These are phyloP conservation scores for Globisporangium takayamanum DNA, from an alignment of 352 stramenopile species.

Conservation along the genomic window DNA sequence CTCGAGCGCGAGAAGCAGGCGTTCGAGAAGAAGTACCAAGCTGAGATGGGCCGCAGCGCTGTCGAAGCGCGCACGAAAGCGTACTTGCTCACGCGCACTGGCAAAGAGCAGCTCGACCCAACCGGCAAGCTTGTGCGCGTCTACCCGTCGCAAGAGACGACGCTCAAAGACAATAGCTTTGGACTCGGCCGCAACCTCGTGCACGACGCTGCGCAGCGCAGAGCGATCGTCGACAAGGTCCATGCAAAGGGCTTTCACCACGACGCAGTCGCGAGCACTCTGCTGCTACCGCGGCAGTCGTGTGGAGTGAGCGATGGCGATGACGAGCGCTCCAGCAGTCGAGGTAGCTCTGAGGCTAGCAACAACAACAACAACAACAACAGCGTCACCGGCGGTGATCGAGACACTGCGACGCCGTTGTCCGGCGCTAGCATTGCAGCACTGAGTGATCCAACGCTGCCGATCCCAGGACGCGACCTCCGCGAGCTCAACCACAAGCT, in stretches of 20 bases:
- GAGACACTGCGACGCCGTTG: not conserved
- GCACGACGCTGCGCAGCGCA: constrained; percentile 27
- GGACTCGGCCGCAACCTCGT: constrained; percentile 51
- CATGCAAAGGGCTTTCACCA: constrained; percentile 30
- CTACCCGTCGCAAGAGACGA: constrained; percentile 70
- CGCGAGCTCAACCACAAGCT: constrained; percentile 27
- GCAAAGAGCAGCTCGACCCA: constrained; percentile 52
- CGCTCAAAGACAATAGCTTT: constrained; percentile 64
- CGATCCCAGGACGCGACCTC: constrained; percentile 24
- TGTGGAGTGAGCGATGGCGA: too few species aligned
- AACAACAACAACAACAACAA: constrained; percentile 11
- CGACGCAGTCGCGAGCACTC: constrained; percentile 11
- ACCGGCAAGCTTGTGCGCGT: constrained; percentile 54
- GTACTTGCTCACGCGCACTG: constrained; percentile 51
- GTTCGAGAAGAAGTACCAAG: constrained; percentile 66
- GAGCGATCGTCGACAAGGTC: constrained; percentile 41
- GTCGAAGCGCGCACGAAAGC: constrained; percentile 43
- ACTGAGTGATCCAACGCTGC: constrained; percentile 11
- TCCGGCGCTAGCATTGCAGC: not conserved
- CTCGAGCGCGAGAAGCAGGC: constrained; percentile 30
- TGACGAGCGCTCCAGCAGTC: too few species aligned
- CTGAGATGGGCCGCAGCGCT: constrained; percentile 52
- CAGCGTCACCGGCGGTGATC: too few species aligned
- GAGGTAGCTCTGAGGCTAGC: not conserved
- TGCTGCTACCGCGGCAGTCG: constrained; percentile 23